Evolutionary conservation across 108 stramenopile genomes (phyloP).

Genomic region (Parmales sp.): DNA sequence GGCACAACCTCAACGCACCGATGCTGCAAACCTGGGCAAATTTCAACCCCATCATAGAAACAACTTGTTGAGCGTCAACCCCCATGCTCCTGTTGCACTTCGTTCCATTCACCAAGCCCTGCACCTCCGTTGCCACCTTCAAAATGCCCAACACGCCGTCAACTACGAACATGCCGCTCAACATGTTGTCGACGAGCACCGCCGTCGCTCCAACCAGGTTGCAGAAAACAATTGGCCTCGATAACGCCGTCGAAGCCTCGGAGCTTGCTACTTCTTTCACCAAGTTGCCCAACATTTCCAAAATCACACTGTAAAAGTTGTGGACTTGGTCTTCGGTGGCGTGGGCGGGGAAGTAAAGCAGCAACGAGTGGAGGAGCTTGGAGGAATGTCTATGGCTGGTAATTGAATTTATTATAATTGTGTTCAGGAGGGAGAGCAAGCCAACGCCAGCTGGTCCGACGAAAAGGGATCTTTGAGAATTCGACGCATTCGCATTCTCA

Average conservation of each 20-base stretch:
- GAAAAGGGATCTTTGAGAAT: too few relatives aligned
- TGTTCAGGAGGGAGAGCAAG: background rate
- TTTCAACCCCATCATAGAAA: background rate
- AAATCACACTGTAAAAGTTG: background rate
- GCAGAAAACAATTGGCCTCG: constrained; percentile 50
- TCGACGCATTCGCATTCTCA: too few relatives aligned
- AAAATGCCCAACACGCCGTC: constrained; percentile 41
- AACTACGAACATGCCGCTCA: constrained; percentile 63
- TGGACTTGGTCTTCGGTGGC: constrained; percentile 3
- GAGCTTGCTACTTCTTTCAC: too few relatives aligned
- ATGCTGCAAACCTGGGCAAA: background rate
- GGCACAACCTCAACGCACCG: background rate
- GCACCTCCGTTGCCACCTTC: background rate
- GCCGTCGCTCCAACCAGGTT: constrained; percentile 65
- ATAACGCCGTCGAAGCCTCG: background rate
- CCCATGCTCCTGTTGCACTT: background rate
- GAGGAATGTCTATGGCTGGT: background rate
- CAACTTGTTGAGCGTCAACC: background rate
- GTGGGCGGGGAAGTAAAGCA: background rate
- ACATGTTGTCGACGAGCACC: constrained; percentile 59
- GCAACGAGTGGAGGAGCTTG: background rate
- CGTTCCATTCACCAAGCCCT: background rate
- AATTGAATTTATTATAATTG: background rate
- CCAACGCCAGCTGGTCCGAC: background rate
- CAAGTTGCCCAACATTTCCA: constrained; percentile 49